These are phyloP conservation scores for Mortierella antarctica DNA, from an alignment of 192 early-diverging fungal species.

Conservation along the genomic window DNA sequence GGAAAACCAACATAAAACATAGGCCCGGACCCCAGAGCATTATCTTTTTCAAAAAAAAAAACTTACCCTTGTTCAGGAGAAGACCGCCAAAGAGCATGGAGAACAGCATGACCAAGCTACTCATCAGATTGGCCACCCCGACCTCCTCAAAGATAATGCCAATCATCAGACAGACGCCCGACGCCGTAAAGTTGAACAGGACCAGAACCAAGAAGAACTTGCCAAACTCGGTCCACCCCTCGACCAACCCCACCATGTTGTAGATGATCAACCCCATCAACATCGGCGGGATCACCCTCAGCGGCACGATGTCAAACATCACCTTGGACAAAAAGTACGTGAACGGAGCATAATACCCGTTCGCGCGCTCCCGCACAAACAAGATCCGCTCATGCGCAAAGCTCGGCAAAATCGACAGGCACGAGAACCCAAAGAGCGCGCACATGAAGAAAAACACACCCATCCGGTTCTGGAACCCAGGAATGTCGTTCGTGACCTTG, in stretches of 20 bases:
- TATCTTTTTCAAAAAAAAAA: too few species aligned
- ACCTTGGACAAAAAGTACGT: constrained; percentile 73
- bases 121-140: constrained; percentile 77
- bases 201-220: constrained; percentile 81
- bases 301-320: constrained; percentile 78
- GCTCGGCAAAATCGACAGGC: constrained; percentile 68
- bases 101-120: constrained; percentile 85
- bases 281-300: constrained; percentile 83
- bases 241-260: constrained; percentile 81
- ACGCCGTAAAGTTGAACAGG: constrained; percentile 85
- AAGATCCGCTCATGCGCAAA: constrained; percentile 72
- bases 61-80: constrained; percentile 82
- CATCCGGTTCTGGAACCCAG: constrained; percentile 81
- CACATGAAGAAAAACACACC: constrained; percentile 80
- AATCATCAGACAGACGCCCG: constrained; percentile 81
- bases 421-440: constrained; percentile 76
- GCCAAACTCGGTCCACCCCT: constrained; percentile 64
- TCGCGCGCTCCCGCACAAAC: constrained; percentile 77
- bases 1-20: too few species aligned
- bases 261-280: constrained; percentile 82
- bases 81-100: constrained; percentile 93
- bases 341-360: constrained; percentile 74
- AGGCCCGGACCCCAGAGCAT: not conserved
- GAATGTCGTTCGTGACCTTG: constrained; percentile 66
- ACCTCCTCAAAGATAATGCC: constrained; percentile 72